Evolutionary conservation across 208 protist species (phyloP).

Genomic region (Trypanosoma theileri): DNA sequence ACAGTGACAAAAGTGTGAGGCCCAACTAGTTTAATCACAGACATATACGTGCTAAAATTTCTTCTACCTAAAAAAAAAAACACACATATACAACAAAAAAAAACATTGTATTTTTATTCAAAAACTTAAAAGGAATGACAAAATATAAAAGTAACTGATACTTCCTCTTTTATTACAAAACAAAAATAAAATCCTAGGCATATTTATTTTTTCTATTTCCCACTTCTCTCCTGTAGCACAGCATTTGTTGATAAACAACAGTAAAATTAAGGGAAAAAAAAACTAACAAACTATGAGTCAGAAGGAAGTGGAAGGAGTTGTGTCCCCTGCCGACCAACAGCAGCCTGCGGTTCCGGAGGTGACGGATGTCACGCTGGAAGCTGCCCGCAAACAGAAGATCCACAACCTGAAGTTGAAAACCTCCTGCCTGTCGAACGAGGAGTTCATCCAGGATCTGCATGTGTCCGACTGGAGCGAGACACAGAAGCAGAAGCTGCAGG

Average conservation of each 20-base stretch:
- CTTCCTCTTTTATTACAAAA: not conserved
- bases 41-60: not conserved
- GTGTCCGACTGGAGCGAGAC: conserved; percentile 56
- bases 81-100: not conserved
- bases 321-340: conserved; percentile 23
- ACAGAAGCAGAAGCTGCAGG: conserved; percentile 58
- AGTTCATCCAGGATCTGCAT: conserved; percentile 57
- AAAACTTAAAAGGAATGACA: not conserved
- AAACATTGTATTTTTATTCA: not conserved
- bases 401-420: conserved; percentile 57
- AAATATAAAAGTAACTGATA: not conserved
- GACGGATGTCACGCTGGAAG: conserved; percentile 54
- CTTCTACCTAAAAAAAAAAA: conserved; percentile 1
- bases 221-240: not conserved
- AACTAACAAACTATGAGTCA: conserved; percentile 10
- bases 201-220: not conserved
- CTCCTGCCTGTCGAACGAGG: conserved; percentile 49
- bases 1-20: not conserved
- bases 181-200: not conserved
- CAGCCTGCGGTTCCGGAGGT: conserved; percentile 33
- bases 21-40: not conserved
- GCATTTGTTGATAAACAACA: not conserved
- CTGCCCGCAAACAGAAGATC: conserved; percentile 55
- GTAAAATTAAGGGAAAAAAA: too few relatives aligned
- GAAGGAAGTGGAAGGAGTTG: conserved; percentile 5